A percentile compares a stretch with the other conserved stretches of the same genome.
These are phyloP conservation scores for Ceratocystis cacaofunesta DNA, from an alignment of 2,329 filamentous ascomycete genomes.

Conservation along the genomic window DNA sequence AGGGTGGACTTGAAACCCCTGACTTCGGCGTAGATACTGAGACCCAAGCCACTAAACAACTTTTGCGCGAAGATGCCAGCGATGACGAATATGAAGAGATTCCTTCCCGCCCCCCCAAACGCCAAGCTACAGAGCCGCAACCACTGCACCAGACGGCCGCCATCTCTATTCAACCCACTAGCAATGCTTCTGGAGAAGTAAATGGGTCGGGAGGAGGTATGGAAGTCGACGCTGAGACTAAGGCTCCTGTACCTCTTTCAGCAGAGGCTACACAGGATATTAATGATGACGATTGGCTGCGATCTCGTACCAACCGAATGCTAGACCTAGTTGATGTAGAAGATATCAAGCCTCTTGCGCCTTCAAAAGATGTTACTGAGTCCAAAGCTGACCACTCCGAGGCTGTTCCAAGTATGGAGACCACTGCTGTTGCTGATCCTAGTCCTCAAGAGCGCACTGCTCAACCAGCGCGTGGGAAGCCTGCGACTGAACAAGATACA, in stretches of 20 bases:
- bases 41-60: constrained; percentile 20
- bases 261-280: constrained; percentile 27
- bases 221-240: constrained; percentile 11
- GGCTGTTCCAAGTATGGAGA: background rate
- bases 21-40: constrained; percentile 11
- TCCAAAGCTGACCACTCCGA: background rate
- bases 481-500: constrained; percentile 25
- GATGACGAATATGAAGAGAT: constrained; percentile 63
- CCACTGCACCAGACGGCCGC: background rate
- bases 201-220: background rate
- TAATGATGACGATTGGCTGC: constrained; percentile 80
- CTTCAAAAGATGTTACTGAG: background rate
- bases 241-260: constrained; percentile 5
- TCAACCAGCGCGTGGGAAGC: background rate
- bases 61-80: constrained; percentile 42
- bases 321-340: constrained; percentile 72
- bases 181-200: constrained; percentile 52
- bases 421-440: background rate
- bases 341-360: constrained; percentile 27
- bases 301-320: constrained; percentile 72
- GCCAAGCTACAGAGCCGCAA: constrained; percentile 16
- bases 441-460: background rate
- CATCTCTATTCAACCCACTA: background rate
- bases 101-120: constrained; percentile 27
- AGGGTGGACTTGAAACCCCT: constrained; percentile 10